phyloP scores from a whole-genome alignment of 2,329 filamentous ascomycete genomes.

The Epicoccum sorghinum region DNA sequence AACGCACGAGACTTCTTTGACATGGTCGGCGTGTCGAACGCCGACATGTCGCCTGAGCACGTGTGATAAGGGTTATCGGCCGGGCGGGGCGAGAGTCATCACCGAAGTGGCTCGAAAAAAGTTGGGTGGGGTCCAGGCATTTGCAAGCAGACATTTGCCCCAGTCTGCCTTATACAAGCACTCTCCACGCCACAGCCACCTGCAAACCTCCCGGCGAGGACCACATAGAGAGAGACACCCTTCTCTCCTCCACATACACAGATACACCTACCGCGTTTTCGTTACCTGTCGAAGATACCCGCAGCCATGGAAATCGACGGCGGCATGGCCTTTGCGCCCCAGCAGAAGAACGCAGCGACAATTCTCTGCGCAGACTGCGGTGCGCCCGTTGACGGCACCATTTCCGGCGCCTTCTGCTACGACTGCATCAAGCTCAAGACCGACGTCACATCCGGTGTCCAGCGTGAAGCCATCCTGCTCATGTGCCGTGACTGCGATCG shows the following conservation, averaged over 20 bases:
- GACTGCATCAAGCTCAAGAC: constrained; percentile 95
- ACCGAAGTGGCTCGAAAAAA: constrained; percentile 25
- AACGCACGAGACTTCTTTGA: constrained; percentile 13
- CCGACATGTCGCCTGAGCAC: constrained; percentile 27
- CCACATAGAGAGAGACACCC: background rate
- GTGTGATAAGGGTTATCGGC: constrained; percentile 36
- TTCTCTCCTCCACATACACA: background rate
- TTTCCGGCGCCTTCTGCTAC: constrained; percentile 84
- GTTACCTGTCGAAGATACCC: constrained; percentile 5
- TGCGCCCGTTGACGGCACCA: constrained; percentile 90
- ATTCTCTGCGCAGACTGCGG: constrained; percentile 99
- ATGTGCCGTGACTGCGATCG: constrained; percentile 92
- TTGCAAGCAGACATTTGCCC: constrained; percentile 37
- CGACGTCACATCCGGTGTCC: constrained; percentile 90
- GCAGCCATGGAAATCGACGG: constrained; percentile 50
- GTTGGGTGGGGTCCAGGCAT: constrained; percentile 39
- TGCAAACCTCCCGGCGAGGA: constrained; percentile 3
- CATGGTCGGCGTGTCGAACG: constrained; percentile 15
- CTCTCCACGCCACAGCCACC: constrained; percentile 4
- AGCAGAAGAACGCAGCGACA: constrained; percentile 58
- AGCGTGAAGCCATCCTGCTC: constrained; percentile 86
- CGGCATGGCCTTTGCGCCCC: constrained; percentile 48
- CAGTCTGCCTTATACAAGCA: constrained; percentile 11
- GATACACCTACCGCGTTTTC: background rate
- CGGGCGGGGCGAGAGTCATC: constrained; percentile 19